These are phyloP conservation scores for Leccinum sublutescens DNA, from an alignment of 768 basidiomycete genomes.

Conservation along the genomic window DNA sequence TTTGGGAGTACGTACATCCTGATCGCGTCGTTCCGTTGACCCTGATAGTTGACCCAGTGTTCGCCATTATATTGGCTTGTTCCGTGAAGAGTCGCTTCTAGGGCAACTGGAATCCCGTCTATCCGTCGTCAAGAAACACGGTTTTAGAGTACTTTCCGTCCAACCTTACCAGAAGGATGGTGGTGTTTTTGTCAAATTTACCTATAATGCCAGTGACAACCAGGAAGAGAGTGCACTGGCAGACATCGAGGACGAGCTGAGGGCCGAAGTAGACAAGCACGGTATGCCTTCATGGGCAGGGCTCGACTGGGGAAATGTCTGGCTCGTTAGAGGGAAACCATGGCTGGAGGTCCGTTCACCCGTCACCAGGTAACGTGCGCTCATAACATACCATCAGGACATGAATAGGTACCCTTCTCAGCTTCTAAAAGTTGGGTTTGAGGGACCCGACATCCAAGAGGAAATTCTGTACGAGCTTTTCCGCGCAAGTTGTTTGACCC, in stretches of 20 bases:
- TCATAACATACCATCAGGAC: slow-evolving; percentile 50
- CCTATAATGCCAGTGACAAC: slow-evolving; percentile 43
- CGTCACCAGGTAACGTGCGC: background rate
- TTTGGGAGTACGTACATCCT: slow-evolving; percentile 62
- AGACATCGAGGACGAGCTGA: slow-evolving; percentile 50
- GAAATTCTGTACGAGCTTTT: slow-evolving; percentile 76
- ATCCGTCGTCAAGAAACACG: slow-evolving; percentile 48
- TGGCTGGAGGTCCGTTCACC: slow-evolving; percentile 67
- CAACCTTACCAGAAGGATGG: slow-evolving; percentile 77
- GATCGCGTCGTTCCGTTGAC: background rate
- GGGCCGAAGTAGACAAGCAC: slow-evolving; percentile 41
- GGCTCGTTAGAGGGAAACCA: slow-evolving; percentile 75
- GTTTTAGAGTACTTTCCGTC: slow-evolving; percentile 60
- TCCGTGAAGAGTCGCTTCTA: slow-evolving; percentile 60
- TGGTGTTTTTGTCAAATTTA: slow-evolving; percentile 79
- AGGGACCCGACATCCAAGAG: slow-evolving; percentile 85
- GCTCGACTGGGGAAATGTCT: slow-evolving; percentile 48
- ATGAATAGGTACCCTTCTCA: slow-evolving; percentile 78
- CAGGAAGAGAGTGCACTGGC: slow-evolving; percentile 37
- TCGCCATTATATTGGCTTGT: slow-evolving; percentile 60
- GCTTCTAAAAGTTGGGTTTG: slow-evolving; percentile 75
- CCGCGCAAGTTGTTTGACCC: slow-evolving; percentile 50
- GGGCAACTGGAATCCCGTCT: slow-evolving; percentile 47
- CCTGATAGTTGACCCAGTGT: slow-evolving; percentile 41
- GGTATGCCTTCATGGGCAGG: slow-evolving; percentile 68